Conservation (phyloP, 164 flowering plant genomes). For the Buxus sempervirens region DNA sequence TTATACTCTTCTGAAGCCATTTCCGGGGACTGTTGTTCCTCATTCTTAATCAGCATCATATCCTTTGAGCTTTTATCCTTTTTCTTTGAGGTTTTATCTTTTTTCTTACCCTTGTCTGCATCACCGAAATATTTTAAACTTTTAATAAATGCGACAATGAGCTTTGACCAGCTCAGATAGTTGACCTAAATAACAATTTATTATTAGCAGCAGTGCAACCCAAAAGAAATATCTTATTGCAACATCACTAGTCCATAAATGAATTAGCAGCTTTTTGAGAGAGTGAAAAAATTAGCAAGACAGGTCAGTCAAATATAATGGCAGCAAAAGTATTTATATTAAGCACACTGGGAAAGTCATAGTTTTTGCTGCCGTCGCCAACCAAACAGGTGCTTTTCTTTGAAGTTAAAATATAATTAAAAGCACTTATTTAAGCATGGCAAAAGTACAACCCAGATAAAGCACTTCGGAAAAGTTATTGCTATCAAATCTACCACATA, state of each 20-base stretch:
- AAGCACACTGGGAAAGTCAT: too few species aligned
- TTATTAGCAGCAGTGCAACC: background rate
- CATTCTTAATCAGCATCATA: constrained; percentile 4
- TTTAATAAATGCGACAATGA: background rate
- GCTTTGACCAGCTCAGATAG: background rate
- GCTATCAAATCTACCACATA: background rate
- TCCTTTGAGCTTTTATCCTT: constrained; percentile 13
- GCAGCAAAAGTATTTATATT: background rate
- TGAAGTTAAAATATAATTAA: too few species aligned
- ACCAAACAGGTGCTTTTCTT: too few species aligned
- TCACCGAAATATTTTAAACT: background rate
- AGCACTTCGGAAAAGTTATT: background rate
- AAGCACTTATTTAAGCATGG: too few species aligned
- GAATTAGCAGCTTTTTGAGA: background rate
- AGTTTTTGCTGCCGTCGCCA: too few species aligned
- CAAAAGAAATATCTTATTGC: background rate
- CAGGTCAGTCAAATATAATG: background rate
- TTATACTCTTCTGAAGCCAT: constrained; percentile 32
- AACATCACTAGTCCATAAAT: background rate
- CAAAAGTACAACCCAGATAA: background rate
- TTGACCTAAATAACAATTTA: too few species aligned
- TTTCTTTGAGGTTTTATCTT: constrained; percentile 12
- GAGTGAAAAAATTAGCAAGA: background rate
- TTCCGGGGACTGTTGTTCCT: constrained; percentile 18
- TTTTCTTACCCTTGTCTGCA: constrained; percentile 28